Evolutionary conservation across 345 rosid species (phyloP).

Genomic region (Hevea brasiliensis): DNA sequence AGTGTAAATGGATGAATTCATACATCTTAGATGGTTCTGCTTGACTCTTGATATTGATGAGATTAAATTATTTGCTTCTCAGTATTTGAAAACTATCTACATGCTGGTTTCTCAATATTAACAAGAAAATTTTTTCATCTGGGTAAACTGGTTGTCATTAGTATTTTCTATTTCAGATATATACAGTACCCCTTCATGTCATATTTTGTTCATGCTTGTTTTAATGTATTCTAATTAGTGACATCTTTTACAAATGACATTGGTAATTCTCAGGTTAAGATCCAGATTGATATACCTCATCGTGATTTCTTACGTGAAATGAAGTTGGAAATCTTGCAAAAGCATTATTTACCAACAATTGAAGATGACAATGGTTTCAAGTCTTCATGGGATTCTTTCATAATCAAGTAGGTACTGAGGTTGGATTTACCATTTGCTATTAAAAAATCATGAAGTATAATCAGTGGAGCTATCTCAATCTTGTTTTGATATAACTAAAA

Average conservation of each 20-base stretch:
- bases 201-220: neutral
- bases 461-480: neutral
- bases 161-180: neutral
- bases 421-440: conserved; percentile 15
- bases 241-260: conserved; percentile 10
- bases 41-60: neutral
- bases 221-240: neutral
- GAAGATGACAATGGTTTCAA: conserved; percentile 43
- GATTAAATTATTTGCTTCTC: neutral
- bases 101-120: neutral
- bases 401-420: conserved; percentile 59
- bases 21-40: conserved; percentile 11
- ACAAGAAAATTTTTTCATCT: neutral
- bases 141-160: neutral
- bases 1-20: conserved; percentile 3
- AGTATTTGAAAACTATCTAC: neutral
- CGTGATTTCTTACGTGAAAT: conserved; percentile 48
- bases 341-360: conserved; percentile 37
- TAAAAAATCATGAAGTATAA: neutral
- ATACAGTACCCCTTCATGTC: neutral
- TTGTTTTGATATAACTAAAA: neutral
- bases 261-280: conserved; percentile 52
- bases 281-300: conserved; percentile 46
- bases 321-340: conserved; percentile 57
- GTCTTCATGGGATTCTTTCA: conserved; percentile 46